A percentile compares a stretch with the other conserved stretches of the same genome.
Evolutionary conservation across 2,329 filamentous ascomycete species (phyloP).

Genomic region (Epichloe coenophiala): DNA sequence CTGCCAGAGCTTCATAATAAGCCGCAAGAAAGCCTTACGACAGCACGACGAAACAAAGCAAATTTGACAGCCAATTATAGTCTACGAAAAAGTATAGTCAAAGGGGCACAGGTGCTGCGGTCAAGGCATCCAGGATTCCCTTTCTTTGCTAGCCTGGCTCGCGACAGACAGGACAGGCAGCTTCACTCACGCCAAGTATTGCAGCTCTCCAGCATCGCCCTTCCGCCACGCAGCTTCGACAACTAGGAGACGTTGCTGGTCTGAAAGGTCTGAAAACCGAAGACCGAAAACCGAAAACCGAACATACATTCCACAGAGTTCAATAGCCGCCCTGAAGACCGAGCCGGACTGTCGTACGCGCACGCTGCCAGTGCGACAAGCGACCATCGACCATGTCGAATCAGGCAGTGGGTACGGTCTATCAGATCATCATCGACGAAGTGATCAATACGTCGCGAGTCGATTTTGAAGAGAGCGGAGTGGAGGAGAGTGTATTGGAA

Average conservation of each 20-base stretch:
- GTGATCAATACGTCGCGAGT: slow-evolving; percentile 85
- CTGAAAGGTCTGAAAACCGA: too few relatives aligned
- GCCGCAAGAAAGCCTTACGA: background rate
- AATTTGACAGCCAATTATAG: background rate
- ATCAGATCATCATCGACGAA: slow-evolving; percentile 64
- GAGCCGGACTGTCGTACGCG: slow-evolving; percentile 1
- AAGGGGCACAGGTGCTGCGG: background rate
- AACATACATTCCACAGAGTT: background rate
- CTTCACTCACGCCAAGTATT: background rate
- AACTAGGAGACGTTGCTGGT: background rate
- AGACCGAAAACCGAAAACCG: too few relatives aligned
- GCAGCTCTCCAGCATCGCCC: background rate
- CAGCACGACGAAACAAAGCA: background rate
- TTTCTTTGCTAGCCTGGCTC: background rate
- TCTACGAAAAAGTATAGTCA: background rate
- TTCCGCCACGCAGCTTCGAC: background rate
- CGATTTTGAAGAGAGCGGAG: slow-evolving; percentile 93
- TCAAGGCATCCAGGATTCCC: background rate
- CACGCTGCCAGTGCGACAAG: slow-evolving; percentile 2
- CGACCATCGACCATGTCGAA: slow-evolving; percentile 38
- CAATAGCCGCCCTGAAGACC: background rate
- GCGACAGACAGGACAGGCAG: background rate
- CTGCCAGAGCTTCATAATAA: background rate
- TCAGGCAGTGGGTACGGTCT: slow-evolving; percentile 57
- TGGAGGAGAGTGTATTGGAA: slow-evolving; percentile 74